Evolutionary conservation across 2,329 filamentous ascomycete genomes (phyloP).

Genomic region (Colletotrichum eremochloae): DNA sequence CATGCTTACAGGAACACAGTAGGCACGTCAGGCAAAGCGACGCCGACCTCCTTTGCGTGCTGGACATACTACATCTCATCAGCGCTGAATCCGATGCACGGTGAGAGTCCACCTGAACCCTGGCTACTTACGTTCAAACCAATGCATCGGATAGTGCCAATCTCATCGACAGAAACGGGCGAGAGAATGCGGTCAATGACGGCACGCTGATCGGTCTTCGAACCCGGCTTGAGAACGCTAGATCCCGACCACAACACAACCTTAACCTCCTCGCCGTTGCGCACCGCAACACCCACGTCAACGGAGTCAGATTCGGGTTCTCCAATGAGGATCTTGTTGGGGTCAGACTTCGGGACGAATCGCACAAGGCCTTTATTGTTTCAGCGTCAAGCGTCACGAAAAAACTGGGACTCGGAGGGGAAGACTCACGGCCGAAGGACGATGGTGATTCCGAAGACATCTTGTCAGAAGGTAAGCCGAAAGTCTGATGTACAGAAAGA

Average conservation of each 20-base stretch:
- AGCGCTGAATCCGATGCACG: background rate
- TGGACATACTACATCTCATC: slow-evolving; percentile 50
- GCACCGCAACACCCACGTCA: slow-evolving; percentile 70
- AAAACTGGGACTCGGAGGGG: background rate
- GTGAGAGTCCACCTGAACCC: slow-evolving; percentile 30
- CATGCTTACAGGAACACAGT: slow-evolving; percentile 64
- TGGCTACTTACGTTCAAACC: slow-evolving; percentile 64
- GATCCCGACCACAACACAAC: slow-evolving; percentile 69
- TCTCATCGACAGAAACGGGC: slow-evolving; percentile 48
- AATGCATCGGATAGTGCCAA: slow-evolving; percentile 61
- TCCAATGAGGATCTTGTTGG: slow-evolving; percentile 65
- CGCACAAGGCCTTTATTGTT: slow-evolving; percentile 66
- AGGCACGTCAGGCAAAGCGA: slow-evolving; percentile 66
- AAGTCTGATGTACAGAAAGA: slow-evolving; percentile 2
- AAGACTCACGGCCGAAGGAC: slow-evolving; percentile 29
- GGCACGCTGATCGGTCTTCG: slow-evolving; percentile 61
- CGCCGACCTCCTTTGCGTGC: slow-evolving; percentile 62
- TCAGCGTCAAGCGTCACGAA: background rate
- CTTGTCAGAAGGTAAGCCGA: background rate
- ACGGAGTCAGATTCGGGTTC: slow-evolving; percentile 65
- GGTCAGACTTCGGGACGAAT: slow-evolving; percentile 66
- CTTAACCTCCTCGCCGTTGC: slow-evolving; percentile 67
- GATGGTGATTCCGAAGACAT: slow-evolving; percentile 22
- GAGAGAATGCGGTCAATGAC: slow-evolving; percentile 64
- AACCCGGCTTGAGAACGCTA: slow-evolving; percentile 68